Evolutionary conservation across 2,329 filamentous ascomycete genomes (phyloP).

Genomic region (Fusarium algeriense): DNA sequence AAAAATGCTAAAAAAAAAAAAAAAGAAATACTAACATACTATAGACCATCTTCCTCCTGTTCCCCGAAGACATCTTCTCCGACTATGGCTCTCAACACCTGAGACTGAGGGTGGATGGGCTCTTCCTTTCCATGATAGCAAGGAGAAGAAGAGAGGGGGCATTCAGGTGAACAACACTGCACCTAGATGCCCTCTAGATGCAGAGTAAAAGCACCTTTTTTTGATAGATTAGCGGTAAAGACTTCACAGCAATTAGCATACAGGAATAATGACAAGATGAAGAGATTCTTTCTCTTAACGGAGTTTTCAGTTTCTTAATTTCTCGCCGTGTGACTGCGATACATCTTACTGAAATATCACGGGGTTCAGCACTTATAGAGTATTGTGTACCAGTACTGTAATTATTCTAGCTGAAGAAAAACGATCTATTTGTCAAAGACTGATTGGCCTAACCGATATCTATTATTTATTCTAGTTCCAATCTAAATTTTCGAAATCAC

Average conservation of each 20-base stretch:
- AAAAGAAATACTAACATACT: not conserved
- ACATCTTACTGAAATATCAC: too few species aligned
- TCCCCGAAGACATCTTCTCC: constrained; percentile 81
- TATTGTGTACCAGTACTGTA: too few species aligned
- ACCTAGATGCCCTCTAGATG: constrained; percentile 81
- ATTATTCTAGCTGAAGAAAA: too few species aligned
- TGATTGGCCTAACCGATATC: not conserved
- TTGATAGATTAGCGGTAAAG: constrained; percentile 19
- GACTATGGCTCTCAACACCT: constrained; percentile 86
- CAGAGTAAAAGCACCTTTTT: constrained; percentile 67
- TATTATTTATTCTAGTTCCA: not conserved
- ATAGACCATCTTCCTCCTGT: constrained; percentile 70
- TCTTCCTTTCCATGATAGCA: constrained; percentile 82
- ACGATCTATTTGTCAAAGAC: too few species aligned
- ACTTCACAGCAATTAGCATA: not conserved
- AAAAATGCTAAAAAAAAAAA: fast-evolving
- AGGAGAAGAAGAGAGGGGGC: constrained; percentile 88
- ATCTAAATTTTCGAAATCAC: not conserved
- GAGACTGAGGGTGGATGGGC: constrained; percentile 88
- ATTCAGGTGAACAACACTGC: constrained; percentile 87
- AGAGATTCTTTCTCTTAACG: not conserved
- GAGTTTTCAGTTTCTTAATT: too few species aligned
- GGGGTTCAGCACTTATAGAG: too few species aligned
- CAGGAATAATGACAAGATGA: not conserved
- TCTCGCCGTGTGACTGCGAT: too few species aligned